Base-by-base conservation (phyloP, 1,139 yeast species). In the Saccharomycopsis hybrid region DNA sequence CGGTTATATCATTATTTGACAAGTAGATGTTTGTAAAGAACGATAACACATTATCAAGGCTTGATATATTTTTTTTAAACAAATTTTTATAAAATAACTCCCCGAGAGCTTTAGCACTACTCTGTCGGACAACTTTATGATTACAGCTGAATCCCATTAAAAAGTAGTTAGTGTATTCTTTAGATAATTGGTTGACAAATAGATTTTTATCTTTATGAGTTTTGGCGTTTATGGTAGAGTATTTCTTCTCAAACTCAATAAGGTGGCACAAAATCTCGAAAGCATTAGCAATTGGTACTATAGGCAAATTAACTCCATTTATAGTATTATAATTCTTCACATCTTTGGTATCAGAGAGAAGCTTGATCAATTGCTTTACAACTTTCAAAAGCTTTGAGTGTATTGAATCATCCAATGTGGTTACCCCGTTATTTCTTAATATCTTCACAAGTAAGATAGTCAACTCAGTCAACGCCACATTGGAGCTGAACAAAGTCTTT, bases 81-180 rank as follows among this genome's bases (percentile, higher is more conserved):
- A 55, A 48, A 50, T 60, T 61, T 45, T 56, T 48, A 39, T 60
- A 59, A n/a, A 69, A 44, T 2, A 67, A 55, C 42, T 68, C 70
- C 0, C 70, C 68, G 8, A 69, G 37, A 1, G 64, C 48, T 43
- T 60, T 63, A 1, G 70, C 66, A 0, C 68, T 59, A 3, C 54
- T 49, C 3, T 58, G 45, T 44, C 73, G 60, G 2, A 69, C 59
- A 30, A 53, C 52, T 44, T 60, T 62, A 41, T 65, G 64, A 4
- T 55, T 50, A 5, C 55, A 49, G 5, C 45, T 13, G 7, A 37
- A 60, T 31, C 13, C 64, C 60, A 7, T 30, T 1, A 38, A 51
- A 52, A n/a, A 57, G 43, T 53, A 53, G 31, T 32, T 47, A 25
- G 40, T 48, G 36, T 25, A 51, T 5, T 51, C 54, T 33, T 53